A percentile compares a stretch with the other conserved stretches of the same genome.
These are phyloP conservation scores for Cryptococcus hybrid DNA, from an alignment of 1,284 basidiomycete species.

Conservation along the genomic window DNA sequence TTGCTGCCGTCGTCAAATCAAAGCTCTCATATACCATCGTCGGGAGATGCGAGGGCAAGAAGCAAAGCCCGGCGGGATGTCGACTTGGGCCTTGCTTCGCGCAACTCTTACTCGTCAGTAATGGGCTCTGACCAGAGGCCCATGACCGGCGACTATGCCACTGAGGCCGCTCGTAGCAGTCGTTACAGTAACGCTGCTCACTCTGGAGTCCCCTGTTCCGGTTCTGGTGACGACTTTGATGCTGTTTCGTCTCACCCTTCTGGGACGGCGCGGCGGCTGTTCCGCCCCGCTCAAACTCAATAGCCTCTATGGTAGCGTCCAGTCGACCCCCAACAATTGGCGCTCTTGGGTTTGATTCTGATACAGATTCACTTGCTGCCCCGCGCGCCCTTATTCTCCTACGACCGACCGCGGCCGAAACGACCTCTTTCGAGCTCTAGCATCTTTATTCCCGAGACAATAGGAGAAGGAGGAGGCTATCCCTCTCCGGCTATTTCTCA, in stretches of 20 bases:
- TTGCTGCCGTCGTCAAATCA: conserved; percentile 39
- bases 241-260: conserved; percentile 31
- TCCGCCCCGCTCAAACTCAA: not conserved
- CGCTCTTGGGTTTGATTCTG: conserved; percentile 11
- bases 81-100: conserved; percentile 23
- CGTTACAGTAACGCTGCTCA: not conserved
- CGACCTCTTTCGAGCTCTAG: conserved; percentile 6
- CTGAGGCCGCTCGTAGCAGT: not conserved
- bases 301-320: not conserved
- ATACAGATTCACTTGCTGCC: conserved; percentile 51
- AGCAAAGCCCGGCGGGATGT: conserved; percentile 30
- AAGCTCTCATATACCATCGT: conserved; percentile 28
- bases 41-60: conserved; percentile 22
- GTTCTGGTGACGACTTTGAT: conserved; percentile 8
- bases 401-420: conserved; percentile 2
- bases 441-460: conserved; percentile 8
- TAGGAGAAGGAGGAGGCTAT: conserved; percentile 1
- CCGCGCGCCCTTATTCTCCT: not conserved
- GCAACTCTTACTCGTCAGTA: conserved; percentile 3
- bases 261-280: conserved; percentile 15
- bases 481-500: conserved; percentile 11
- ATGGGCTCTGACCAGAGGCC: not conserved
- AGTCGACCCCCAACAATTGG: conserved; percentile 1
- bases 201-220: not conserved
- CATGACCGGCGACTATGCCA: not conserved